Base-by-base conservation (phyloP, 2,329 filamentous ascomycete genomes). In the Arthroderma sp. region DNA sequence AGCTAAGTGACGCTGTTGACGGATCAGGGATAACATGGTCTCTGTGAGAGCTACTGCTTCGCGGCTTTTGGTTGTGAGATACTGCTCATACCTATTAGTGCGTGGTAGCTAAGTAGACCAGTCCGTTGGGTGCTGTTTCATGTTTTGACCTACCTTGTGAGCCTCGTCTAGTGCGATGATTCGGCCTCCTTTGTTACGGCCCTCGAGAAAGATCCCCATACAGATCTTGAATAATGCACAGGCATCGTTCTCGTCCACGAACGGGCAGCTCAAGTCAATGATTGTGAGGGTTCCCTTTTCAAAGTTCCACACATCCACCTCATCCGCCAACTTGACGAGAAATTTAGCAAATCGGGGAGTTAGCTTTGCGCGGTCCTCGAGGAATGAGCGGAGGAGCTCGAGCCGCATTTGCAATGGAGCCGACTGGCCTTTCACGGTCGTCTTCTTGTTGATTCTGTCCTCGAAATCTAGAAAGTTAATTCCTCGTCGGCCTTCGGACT, bases 161-260 rank as follows among this genome's bases (percentile, higher is more conserved):
- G 87, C 87, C 66, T 91, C 86, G 61, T 91, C 87, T 0, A 91
- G 73, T 0, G 85, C 85, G 13, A 91, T 70, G 38, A 90, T 74
- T 3, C 82, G 77, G 0, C 84, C 81, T 0, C 76, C 65, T 0
- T 66, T 67, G 0, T 68, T 62, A 0, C 76, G 69, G 51, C 81
- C 74, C 58, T 85, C 79, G 0, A 88, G 68, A 64, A 88, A 88
- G 0, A 87, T 70, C 1, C 77, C 77, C 1, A 91, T 73, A 19
- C 81, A 85, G 41, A 90, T 84, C 56, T 86, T 83, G 69, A 91
- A 91, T 0, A 91, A 72, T 0, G 80, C 76, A 64, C 87, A 91
- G 0, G 86, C 86, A 38, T 79, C 81, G 23, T 83, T 79, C 0
- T 81, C 68, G 0, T 83, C 83, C 4, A 90, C 74, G 62, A 85